A percentile compares a stretch with the other conserved stretches of the same genome.
Evolutionary conservation across 495 filamentous ascomycete species (phyloP).

Genomic region (Aspergillus biplanus): DNA sequence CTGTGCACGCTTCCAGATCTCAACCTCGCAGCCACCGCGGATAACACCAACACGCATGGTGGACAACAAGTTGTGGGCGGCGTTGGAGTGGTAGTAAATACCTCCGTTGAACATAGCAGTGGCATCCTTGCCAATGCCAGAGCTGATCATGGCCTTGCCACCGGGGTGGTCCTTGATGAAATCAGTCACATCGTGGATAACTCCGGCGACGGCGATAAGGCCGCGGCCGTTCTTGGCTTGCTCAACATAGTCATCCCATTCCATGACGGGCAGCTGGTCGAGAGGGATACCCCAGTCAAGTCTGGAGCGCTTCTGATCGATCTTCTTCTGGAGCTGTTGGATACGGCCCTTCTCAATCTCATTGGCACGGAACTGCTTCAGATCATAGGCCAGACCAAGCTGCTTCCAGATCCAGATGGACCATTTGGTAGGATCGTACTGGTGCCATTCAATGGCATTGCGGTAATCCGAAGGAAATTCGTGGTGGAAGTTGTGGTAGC

Average conservation of each 20-base stretch:
- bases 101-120: slow-evolving; percentile 99
- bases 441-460: slow-evolving; percentile 96
- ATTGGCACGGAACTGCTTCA: slow-evolving; percentile 97
- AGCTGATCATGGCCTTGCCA: slow-evolving; percentile 92
- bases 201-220: slow-evolving; percentile 87
- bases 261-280: slow-evolving; percentile 91
- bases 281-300: slow-evolving; percentile 96
- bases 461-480: slow-evolving; percentile 99
- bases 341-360: slow-evolving; percentile 99
- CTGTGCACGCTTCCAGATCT: slow-evolving; percentile 98
- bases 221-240: slow-evolving; percentile 87
- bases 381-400: slow-evolving; percentile 88
- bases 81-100: slow-evolving; percentile 97
- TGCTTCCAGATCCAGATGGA: slow-evolving; percentile 93
- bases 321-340: slow-evolving; percentile 98
- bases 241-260: slow-evolving; percentile 93
- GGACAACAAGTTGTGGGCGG: slow-evolving; percentile 93
- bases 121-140: slow-evolving; percentile 94
- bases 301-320: slow-evolving; percentile 89
- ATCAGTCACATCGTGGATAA: slow-evolving; percentile 91
- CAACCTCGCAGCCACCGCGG: slow-evolving; percentile 93
- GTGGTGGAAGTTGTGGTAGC: slow-evolving; percentile 99
- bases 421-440: slow-evolving; percentile 99
- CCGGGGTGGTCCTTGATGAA: slow-evolving; percentile 98
- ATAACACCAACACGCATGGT: slow-evolving; percentile 98